These are phyloP conservation scores for Cochlearia excelsa DNA, from an alignment of 345 rosid species.

Conservation along the genomic window DNA sequence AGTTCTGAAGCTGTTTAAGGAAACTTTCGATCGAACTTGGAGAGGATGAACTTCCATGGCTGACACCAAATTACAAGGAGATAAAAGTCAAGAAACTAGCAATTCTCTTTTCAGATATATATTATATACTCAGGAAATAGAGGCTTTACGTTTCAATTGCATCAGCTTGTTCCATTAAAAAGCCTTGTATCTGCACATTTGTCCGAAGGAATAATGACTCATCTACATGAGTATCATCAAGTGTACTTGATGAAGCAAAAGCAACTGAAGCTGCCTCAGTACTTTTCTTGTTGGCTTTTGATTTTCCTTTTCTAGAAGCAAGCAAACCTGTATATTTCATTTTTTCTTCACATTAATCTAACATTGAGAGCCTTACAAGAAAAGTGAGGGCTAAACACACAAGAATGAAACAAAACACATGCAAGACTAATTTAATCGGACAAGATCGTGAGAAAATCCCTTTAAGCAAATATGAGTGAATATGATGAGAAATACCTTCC, in stretches of 20 bases:
- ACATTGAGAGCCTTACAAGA: slow-evolving; percentile 18
- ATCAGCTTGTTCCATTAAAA: slow-evolving; percentile 81
- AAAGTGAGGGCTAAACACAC: slow-evolving; percentile 14
- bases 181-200: slow-evolving; percentile 84
- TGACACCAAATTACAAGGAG: slow-evolving; percentile 36
- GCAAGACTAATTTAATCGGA: neutral
- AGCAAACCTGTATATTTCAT: slow-evolving; percentile 55
- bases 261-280: slow-evolving; percentile 44
- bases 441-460: slow-evolving; percentile 2
- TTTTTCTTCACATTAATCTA: slow-evolving; percentile 19
- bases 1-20: slow-evolving; percentile 66
- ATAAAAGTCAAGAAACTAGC: slow-evolving; percentile 13
- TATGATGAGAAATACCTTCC: slow-evolving; percentile 57
- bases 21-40: slow-evolving; percentile 60
- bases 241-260: slow-evolving; percentile 39
- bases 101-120: slow-evolving; percentile 8
- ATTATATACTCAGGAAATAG: slow-evolving; percentile 1
- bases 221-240: slow-evolving; percentile 37
- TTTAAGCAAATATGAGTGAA: slow-evolving; percentile 6
- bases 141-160: slow-evolving; percentile 69
- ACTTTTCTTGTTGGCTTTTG: slow-evolving; percentile 41
- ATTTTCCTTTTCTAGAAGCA: slow-evolving; percentile 44
- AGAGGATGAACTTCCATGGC: slow-evolving; percentile 72
- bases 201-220: slow-evolving; percentile 64
- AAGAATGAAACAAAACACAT: neutral